Base-by-base conservation (phyloP, 108 stramenopile genomes). In the Mediolabrus comicus region DNA sequence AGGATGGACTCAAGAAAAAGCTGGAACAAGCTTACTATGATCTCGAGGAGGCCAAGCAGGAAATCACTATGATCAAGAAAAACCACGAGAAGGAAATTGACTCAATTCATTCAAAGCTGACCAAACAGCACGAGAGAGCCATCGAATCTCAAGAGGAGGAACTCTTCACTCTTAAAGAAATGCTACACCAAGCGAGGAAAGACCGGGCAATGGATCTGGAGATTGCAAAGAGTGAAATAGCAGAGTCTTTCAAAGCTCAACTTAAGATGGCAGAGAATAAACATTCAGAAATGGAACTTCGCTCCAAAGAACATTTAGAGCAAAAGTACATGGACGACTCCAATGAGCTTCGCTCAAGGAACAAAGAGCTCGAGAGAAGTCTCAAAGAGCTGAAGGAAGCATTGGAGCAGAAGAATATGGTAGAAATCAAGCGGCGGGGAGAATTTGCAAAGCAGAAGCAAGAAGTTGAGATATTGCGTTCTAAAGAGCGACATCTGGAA, bases 371-470 rank as follows among this genome's bases (percentile, higher is more conserved):
- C 0, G 76, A 77, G 29, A 49, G 55, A 6, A 29, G 3, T 16
- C 26, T 77, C 12, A 31, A 60, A 22, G 76, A 77, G 2, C 62
- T 60, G 7, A 70, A 77, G 49, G 68, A 63, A 16, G 27, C 62
- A n/a, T 39, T 70, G 4, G 76, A 77, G 3, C 56, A 70, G 53
- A 69, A 77, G 16, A 46, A 38, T 25, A 77, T 77, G 76, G 19
- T 39, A 9, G 76, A 77, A 38, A 64, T 77, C 19, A 77, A 70
- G 54, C 76, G 76, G 25, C 63, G 76, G 4, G 76, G 76, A 0
- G 76, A 77, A 38, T 77, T 77, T n/a, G 76, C 76, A 1, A 77
- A 70, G 59, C 63, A 69, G 25, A 67, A 61, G 11, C 76, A 77
- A 60, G 76, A 77, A 63, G 51, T 77, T 29, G 76, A 77, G 34